Evolutionary conservation across 352 stramenopile species (phyloP).

Genomic region (Phytophthora pini): DNA sequence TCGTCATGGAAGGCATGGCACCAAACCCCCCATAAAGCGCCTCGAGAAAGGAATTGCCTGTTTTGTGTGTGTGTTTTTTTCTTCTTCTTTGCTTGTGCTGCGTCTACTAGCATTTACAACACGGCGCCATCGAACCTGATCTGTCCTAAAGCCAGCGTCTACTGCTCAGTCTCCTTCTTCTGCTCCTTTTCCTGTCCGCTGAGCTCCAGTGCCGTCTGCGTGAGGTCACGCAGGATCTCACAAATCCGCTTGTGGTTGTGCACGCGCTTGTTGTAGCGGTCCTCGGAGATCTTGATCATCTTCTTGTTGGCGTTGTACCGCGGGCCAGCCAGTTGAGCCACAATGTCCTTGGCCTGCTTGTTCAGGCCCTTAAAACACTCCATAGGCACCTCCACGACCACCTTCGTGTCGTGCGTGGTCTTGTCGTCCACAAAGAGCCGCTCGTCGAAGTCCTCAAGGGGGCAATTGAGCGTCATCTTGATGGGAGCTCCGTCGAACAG

Average conservation of each 20-base stretch:
- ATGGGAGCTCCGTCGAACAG: slow-evolving; percentile 72
- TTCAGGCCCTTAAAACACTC: slow-evolving; percentile 65
- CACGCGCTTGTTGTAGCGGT: slow-evolving; percentile 79
- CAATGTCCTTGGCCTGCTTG: slow-evolving; percentile 54
- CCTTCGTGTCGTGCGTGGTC: slow-evolving; percentile 84
- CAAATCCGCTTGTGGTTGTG: slow-evolving; percentile 89
- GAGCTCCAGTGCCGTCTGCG: slow-evolving; percentile 70
- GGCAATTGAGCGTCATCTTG: slow-evolving; percentile 78
- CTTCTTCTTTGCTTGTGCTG: slow-evolving; percentile 12
- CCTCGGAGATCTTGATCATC: slow-evolving; percentile 79
- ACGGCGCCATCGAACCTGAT: slow-evolving; percentile 4
- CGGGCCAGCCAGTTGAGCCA: slow-evolving; percentile 73
- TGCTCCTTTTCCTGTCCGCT: slow-evolving; percentile 46
- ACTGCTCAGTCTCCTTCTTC: slow-evolving; percentile 14
- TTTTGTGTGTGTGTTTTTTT: slow-evolving; percentile 33
- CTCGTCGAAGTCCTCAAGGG: slow-evolving; percentile 86
- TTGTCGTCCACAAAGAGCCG: slow-evolving; percentile 81
- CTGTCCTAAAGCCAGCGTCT: slow-evolving; percentile 13
- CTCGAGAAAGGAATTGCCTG: slow-evolving; percentile 37
- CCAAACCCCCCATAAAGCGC: slow-evolving; percentile 29
- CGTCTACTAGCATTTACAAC: slow-evolving; percentile 20
- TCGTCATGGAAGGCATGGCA: slow-evolving; percentile 33
- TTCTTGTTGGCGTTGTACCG: slow-evolving; percentile 85
- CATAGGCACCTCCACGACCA: slow-evolving; percentile 81
- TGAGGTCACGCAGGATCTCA: slow-evolving; percentile 82